Base-by-base conservation (phyloP, 2,329 filamentous ascomycete species). In the Fusarium illudens region DNA sequence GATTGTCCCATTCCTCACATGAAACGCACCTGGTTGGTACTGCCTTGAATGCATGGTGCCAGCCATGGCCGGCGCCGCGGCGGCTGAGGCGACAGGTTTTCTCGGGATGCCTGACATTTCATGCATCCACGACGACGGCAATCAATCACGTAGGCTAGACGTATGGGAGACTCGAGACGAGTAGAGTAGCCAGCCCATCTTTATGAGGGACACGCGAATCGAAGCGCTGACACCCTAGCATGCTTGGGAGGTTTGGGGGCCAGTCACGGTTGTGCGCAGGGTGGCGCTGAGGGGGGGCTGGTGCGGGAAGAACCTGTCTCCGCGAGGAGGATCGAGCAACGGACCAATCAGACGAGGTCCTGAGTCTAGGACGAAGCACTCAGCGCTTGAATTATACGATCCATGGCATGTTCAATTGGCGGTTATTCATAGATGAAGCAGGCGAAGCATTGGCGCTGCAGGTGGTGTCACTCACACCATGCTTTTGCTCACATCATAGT, bases 401-500 rank as follows among this genome's bases (percentile, higher is more conserved):
- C 17, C n/a, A 17, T 46, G 20, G 22, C 27, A n/a, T 13, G n/a
- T 44, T 30, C 29, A 17, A 71, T 72, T 72, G 68, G 70, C 50
- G 32, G 32, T 37, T 48, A 52, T 56, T 64, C 33, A 66, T 64
- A 58, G 62, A 25, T 54, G 46, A 56, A 60, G 49, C 22, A 39
- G 50, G 57, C 56, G 34, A 49, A 58, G 64, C 52, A 44, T 44
- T 64, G 57, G 58, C 37, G 27, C 12, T 22, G 36, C 33, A n/a
- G 13, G 15, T 61, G 25, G 53, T 61, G 37, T 57, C 33, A 46
- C 51, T 33, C n/a, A 30, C 27, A n/a, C 27, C 39, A 27, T 44
- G 39, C 37, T 44, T 44, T 44, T 44, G n/a, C 39, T 27, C 20
- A 27, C 39, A 27, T 44, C 15, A 44, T 44, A 8, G 22, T 12